Conservation (phyloP, 2,329 filamentous ascomycete species). For the Epichloe uncinata region DNA sequence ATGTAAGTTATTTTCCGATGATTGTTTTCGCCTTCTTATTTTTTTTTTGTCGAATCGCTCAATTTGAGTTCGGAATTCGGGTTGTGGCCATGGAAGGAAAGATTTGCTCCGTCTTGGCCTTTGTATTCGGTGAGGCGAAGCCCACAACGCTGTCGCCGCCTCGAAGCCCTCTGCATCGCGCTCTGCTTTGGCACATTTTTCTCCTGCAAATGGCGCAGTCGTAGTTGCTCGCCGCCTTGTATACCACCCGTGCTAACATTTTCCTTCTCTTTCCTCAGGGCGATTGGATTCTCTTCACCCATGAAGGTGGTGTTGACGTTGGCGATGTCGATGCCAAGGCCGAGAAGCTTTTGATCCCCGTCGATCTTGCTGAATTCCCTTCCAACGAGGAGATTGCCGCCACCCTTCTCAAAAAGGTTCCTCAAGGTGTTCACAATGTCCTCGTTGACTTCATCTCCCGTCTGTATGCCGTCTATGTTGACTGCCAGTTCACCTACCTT, state of each 20-base stretch:
- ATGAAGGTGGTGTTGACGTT: conserved; percentile 98
- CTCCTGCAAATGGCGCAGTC: not conserved
- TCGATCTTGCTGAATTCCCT: conserved; percentile 87
- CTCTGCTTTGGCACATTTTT: not conserved
- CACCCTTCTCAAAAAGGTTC: conserved; percentile 81
- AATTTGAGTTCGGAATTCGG: not conserved
- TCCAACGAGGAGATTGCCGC: conserved; percentile 89
- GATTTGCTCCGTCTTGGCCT: not conserved
- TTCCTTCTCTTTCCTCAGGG: conserved; percentile 43
- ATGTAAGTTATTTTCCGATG: conserved; percentile 54
- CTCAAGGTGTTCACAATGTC: conserved; percentile 91
- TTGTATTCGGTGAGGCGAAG: not conserved
- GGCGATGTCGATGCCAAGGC: conserved; percentile 98
- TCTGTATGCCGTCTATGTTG: conserved; percentile 96
- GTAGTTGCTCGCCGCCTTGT: not conserved
- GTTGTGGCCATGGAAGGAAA: not conserved
- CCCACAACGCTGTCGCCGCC: not conserved
- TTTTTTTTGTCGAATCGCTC: no score
- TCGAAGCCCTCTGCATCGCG: not conserved
- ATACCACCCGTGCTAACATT: conserved; percentile 10
- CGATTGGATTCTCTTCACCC: conserved; percentile 99
- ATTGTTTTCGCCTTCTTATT: conserved; percentile 5
- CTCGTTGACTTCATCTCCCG: conserved; percentile 98
- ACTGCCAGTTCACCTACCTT: conserved; percentile 99
- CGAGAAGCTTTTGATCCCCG: conserved; percentile 94